Percentiles rank a stretch among this genome's conserved stretches.
Evolutionary conservation across 257 asterid genomes (phyloP).

Genomic region (Misopates orontium): DNA sequence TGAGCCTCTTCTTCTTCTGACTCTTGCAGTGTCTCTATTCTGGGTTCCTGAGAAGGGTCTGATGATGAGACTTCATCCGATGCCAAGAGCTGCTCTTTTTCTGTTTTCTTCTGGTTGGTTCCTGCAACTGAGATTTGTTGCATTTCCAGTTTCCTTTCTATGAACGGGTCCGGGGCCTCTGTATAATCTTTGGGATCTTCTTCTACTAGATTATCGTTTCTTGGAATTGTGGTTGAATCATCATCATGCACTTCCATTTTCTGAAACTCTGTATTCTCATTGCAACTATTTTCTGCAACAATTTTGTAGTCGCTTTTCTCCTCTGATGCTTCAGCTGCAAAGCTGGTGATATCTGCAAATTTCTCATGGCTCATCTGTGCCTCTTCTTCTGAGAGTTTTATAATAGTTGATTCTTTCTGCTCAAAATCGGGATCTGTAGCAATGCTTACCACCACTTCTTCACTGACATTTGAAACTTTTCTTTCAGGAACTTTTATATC

Average conservation of each 20-base stretch:
- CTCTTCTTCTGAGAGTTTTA: constrained; percentile 30
- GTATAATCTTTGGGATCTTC: constrained; percentile 19
- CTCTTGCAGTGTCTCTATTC: constrained; percentile 17
- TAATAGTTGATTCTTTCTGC: constrained; percentile 29
- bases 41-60: constrained; percentile 23
- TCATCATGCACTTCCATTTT: constrained; percentile 28
- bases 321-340: constrained; percentile 33
- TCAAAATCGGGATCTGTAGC: constrained; percentile 27
- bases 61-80: constrained; percentile 27
- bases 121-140: constrained; percentile 16
- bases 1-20: constrained; percentile 29
- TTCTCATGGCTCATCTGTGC: constrained; percentile 22
- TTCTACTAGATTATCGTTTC: constrained; percentile 23
- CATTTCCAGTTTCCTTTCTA: constrained; percentile 26
- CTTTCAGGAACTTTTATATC: constrained; percentile 21
- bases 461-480: constrained; percentile 18
- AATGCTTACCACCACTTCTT: constrained; percentile 17
- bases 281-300: constrained; percentile 15
- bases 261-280: constrained; percentile 23
- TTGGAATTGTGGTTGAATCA: constrained; percentile 26
- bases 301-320: constrained; percentile 12
- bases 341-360: constrained; percentile 28
- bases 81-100: constrained; percentile 21
- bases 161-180: constrained; percentile 22
- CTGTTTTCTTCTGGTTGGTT: constrained; percentile 19